Evolutionary conservation across 1,284 basidiomycete genomes (phyloP).

Genomic region (Testicularia cyperi): DNA sequence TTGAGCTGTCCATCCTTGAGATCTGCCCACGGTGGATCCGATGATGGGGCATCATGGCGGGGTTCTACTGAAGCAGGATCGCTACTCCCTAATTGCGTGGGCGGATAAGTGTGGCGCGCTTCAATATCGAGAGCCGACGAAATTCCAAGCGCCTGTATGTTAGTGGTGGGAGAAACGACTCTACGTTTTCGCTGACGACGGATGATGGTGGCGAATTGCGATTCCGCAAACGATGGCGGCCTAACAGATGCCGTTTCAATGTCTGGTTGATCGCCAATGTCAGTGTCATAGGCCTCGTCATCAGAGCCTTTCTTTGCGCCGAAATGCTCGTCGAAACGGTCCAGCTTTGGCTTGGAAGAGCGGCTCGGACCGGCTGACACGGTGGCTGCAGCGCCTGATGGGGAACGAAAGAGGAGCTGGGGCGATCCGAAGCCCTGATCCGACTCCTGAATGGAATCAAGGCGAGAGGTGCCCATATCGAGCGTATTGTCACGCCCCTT

Average conservation of each 20-base stretch:
- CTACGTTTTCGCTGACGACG: slow-evolving; percentile 40
- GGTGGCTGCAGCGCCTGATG: too few species aligned
- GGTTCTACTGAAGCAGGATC: neutral
- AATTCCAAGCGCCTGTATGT: slow-evolving; percentile 6
- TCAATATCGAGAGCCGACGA: slow-evolving; percentile 21
- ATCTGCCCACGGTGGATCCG: slow-evolving; percentile 11
- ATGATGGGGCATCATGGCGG: slow-evolving; percentile 7
- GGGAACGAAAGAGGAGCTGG: too few species aligned
- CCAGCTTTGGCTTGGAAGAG: too few species aligned
- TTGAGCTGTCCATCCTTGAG: slow-evolving; percentile 28
- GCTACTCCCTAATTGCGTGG: neutral
- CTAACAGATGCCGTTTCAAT: neutral
- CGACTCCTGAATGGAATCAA: too few species aligned
- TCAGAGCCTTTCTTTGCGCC: too few species aligned
- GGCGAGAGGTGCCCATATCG: too few species aligned
- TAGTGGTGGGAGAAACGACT: slow-evolving; percentile 34
- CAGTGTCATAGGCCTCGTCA: too few species aligned
- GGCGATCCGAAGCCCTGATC: too few species aligned
- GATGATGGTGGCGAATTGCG: slow-evolving; percentile 49
- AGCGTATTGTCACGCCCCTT: too few species aligned
- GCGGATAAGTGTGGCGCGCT: neutral
- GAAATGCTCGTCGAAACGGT: too few species aligned
- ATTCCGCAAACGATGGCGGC: slow-evolving; percentile 44
- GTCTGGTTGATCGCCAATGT: too few species aligned
- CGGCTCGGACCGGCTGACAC: too few species aligned